Evolutionary conservation across 169 alveolate genomes (phyloP), one percentile per base, ranked within the genome.

Genomic region (Plasmodium blacklocki): DNA sequence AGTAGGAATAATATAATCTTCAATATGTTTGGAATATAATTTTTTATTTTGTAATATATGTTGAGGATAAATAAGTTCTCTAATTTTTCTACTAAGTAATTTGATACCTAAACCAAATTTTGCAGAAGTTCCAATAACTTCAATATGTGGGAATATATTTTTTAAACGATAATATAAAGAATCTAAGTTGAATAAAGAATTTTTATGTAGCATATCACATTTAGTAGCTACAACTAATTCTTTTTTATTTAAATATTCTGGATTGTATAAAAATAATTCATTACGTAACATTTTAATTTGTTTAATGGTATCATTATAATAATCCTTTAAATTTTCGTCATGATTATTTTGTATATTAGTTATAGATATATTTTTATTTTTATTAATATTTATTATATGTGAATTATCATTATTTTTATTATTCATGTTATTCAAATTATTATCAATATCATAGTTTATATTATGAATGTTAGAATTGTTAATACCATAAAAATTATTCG

Each of bases 181-280:
- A 67, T 95, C 96, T 23, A 95, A 87, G 67, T 95, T 93, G 64
- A 88, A 90, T 49, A 95, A 92, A 4, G 95, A 32, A 23, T 93
- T 93, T 75, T 88, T 93, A 83, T 95, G 97, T 50, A 95, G 39
- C 94, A 88, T 88, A 83, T 95, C 97, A 73, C 97, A 95, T 73
- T 93, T 95, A n/a, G 95, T 95, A 66, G 94, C 93, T 43, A 95
- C 85, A 11, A 95, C 91, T 68, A 83, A 72, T 54, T 83, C 91
- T 56, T 83, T 83, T 68, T 83, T 83, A 52, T 83, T 68, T 83
- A 83, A 68, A 18, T 83, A 83, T 2, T 83, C 91, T 1, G 85
- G 91, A 68, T 83, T 83, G 50, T 54, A 83, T 56, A 83, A 52
- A 47, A 83, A 83, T n/a, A 83, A 63, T 68, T 83, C 91, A 68